Evolutionary conservation across 2,329 filamentous ascomycete genomes (phyloP).

Genomic region (Colletotrichum somersetense): DNA sequence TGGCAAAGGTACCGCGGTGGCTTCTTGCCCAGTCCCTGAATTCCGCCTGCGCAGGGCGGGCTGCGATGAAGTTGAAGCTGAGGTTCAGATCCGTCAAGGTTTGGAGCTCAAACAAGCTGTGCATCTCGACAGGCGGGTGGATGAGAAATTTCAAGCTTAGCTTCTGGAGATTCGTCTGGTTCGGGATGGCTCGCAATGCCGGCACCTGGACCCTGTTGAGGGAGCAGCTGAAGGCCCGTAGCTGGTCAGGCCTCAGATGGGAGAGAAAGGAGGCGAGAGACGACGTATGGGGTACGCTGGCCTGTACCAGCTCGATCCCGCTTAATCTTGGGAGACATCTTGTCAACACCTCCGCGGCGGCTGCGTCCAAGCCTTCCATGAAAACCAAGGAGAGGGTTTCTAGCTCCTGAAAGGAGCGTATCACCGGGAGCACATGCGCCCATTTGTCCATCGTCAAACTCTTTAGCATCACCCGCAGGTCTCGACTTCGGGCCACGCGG

Average conservation of each 20-base stretch:
- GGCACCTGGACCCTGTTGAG: background rate
- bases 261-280: constrained; percentile 11
- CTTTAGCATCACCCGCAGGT: background rate
- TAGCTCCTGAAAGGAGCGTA: background rate
- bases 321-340: background rate
- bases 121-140: background rate
- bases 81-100: constrained; percentile 17
- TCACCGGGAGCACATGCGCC: background rate
- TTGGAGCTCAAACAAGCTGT: background rate
- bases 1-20: background rate
- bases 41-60: accelerated
- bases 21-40: constrained; percentile 4
- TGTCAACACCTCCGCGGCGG: background rate
- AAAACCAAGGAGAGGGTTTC: constrained; percentile 9
- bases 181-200: background rate
- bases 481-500: background rate
- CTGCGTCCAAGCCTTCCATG: background rate
- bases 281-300: background rate
- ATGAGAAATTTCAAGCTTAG: background rate
- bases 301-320: background rate
- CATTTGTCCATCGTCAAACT: constrained; percentile 10
- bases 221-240: constrained; percentile 6
- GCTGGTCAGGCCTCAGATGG: background rate
- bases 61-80: background rate
- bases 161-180: constrained; percentile 1